Base-by-base conservation (phyloP, 768 basidiomycete genomes). In the Suillus americanus region DNA sequence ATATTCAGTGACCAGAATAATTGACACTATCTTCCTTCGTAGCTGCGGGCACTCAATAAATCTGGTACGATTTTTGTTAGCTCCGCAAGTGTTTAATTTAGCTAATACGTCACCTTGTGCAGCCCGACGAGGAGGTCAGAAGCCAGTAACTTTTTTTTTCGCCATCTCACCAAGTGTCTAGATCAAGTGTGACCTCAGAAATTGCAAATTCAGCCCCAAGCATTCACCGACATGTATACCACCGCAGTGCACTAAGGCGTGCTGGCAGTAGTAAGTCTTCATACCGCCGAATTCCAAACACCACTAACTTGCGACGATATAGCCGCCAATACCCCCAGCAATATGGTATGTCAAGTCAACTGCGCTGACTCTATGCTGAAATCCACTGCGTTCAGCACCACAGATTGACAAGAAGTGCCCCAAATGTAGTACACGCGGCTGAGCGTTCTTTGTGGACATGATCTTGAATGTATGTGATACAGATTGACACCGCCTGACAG, bases 181-280 rank as follows among this genome's bases (percentile, higher is more conserved):
- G 88, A 89, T 90, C 69, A 83, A 85, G 70, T 90, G 88, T 66
- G 81, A 85, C 68, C 76, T 85, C 62, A 76, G 77, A 46, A 82
- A 76, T 65, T 89, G 89, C 78, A 88, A 83, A 77, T 89, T 90
- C 70, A 89, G 88, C 69, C 81, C 82, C 8, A 76, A 69, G 40
- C 89, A 90, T 72, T 79, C 87, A 43, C 70, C 59, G 48, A 71
- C 76, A 43, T 90, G 89, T 72, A 62, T 69, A 55, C 81, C 83
- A 4, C 85, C 86, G 41, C 67, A 74, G 51, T 90, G 89, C 71
- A 80, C 75, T 66, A 73, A 81, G 66, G 82, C 80, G 63, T 90
- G 89, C 73, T 89, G 88, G 87, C 89, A 90, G 74, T 89, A 90
- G 88, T 89, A 74, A 69, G 88, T 79, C 18, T 25, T 33, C 25